Percentiles rank a stretch among this genome's conserved stretches.
Conservation (phyloP, 2,329 filamentous ascomycete species). For the Scolecobasidium constrictum region DNA sequence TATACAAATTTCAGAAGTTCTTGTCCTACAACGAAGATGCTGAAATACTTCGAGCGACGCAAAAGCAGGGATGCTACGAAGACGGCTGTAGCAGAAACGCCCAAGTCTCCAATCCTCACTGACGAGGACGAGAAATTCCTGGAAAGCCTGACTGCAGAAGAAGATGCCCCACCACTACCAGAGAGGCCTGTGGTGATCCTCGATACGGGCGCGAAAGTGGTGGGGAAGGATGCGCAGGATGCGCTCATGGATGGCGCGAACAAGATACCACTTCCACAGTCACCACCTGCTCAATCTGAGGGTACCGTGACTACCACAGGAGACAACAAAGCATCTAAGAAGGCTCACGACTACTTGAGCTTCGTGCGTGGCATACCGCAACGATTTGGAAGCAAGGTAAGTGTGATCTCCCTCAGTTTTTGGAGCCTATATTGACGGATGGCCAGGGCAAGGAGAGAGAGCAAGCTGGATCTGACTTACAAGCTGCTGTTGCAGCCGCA, state of each 20-base stretch:
- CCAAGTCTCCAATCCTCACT: slow-evolving; percentile 37
- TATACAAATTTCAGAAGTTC: too few species aligned
- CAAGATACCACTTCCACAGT: slow-evolving; percentile 39
- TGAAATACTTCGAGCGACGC: not conserved
- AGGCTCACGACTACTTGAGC: slow-evolving; percentile 15
- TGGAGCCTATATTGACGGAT: not conserved
- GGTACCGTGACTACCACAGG: slow-evolving; percentile 16
- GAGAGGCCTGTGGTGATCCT: slow-evolving; percentile 22
- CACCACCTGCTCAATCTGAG: slow-evolving; percentile 27
- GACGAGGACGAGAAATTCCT: slow-evolving; percentile 52
- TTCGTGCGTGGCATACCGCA: not conserved
- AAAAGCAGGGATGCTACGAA: not conserved
- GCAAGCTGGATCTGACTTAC: slow-evolving; percentile 23
- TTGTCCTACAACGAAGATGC: too few species aligned
- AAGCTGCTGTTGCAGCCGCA: slow-evolving; percentile 21
- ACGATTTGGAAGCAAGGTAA: not conserved
- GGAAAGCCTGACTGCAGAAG: slow-evolving; percentile 34
- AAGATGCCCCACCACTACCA: slow-evolving; percentile 29
- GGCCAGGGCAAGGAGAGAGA: slow-evolving; percentile 22
- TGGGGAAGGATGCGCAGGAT: slow-evolving; percentile 33
- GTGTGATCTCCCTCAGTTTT: not conserved
- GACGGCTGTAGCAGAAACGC: slow-evolving; percentile 5
- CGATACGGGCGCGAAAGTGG: slow-evolving; percentile 23
- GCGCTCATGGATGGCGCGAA: slow-evolving; percentile 35
- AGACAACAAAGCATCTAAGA: slow-evolving; percentile 12